Evolutionary conservation across 805 yeast species (phyloP).

Genomic region (Kodamaea kakaduensis): DNA sequence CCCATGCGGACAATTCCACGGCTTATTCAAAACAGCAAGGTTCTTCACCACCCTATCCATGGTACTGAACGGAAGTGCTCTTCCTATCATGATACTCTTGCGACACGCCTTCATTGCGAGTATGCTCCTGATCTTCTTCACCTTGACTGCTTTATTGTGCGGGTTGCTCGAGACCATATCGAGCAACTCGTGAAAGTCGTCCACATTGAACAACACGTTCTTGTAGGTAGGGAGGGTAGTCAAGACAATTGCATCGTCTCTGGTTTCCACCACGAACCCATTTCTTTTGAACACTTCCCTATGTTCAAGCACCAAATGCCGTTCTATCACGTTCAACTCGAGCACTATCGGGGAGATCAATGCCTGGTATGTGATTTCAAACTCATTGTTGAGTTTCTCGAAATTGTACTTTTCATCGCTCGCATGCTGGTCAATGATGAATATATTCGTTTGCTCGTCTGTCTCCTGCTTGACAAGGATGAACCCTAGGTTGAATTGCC

Average conservation of each 20-base stretch:
- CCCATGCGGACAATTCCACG: conserved; percentile 98
- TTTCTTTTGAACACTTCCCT: conserved; percentile 56
- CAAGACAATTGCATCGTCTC: conserved; percentile 35
- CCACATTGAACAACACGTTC: conserved; percentile 63
- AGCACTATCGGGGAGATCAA: conserved; percentile 57
- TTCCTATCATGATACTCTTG: conserved; percentile 91
- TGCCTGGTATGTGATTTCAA: conserved; percentile 57
- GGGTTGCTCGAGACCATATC: conserved; percentile 55
- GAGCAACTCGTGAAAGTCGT: conserved; percentile 76
- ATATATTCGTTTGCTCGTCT: conserved; percentile 20
- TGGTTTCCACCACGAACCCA: conserved; percentile 60
- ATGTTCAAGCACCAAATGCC: conserved; percentile 63
- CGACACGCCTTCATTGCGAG: conserved; percentile 96
- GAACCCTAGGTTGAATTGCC: conserved; percentile 95
- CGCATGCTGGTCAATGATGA: conserved; percentile 96
- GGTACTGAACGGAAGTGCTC: conserved; percentile 48
- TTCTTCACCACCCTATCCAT: conserved; percentile 71
- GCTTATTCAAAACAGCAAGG: conserved; percentile 72
- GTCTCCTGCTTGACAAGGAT: conserved; percentile 50
- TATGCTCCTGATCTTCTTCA: conserved; percentile 77
- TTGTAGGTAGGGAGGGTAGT: conserved; percentile 64
- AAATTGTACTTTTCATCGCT: conserved; percentile 94
- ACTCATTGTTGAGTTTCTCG: conserved; percentile 59
- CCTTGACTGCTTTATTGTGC: conserved; percentile 37
- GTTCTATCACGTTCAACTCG: conserved; percentile 75